phyloP scores from a whole-genome alignment of 176 grass and related monocot genomes.

The Phoenix roebelenii region DNA sequence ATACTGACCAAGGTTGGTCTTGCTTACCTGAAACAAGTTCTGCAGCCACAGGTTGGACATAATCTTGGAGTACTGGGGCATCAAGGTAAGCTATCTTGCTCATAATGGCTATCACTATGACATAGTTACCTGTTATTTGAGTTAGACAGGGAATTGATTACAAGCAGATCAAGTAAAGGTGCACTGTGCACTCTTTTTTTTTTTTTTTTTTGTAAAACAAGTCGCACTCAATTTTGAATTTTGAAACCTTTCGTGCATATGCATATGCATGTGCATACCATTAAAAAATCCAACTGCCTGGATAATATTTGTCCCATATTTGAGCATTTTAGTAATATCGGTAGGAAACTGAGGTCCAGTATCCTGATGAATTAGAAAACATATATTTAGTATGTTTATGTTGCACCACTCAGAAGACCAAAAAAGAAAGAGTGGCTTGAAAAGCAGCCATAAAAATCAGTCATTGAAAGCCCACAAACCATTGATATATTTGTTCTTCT shows the following conservation, averaged over 20 bases:
- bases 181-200: no score
- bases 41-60: constrained; percentile 36
- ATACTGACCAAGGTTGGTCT: not conserved
- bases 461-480: constrained; percentile 32
- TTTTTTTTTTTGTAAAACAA: no score
- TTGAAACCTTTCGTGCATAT: not conserved
- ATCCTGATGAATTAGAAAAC: constrained; percentile 43
- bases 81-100: constrained; percentile 23
- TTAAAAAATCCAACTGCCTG: constrained; percentile 90
- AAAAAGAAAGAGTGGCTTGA: constrained; percentile 14
- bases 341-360: constrained; percentile 73
- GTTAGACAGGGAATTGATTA: constrained; percentile 4
- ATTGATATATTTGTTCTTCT: constrained; percentile 78
- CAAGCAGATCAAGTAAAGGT: not conserved
- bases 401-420: not conserved
- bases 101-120: constrained; percentile 65
- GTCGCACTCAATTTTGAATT: no score
- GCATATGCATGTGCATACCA: constrained; percentile 30
- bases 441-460: constrained; percentile 1
- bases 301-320: constrained; percentile 94
- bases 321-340: constrained; percentile 97
- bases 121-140: constrained; percentile 58
- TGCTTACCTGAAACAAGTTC: constrained; percentile 48
- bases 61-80: constrained; percentile 47
- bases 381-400: not conserved